Evolutionary conservation across 495 filamentous ascomycete genomes (phyloP).

Genomic region (Podospora pseudocomata): DNA sequence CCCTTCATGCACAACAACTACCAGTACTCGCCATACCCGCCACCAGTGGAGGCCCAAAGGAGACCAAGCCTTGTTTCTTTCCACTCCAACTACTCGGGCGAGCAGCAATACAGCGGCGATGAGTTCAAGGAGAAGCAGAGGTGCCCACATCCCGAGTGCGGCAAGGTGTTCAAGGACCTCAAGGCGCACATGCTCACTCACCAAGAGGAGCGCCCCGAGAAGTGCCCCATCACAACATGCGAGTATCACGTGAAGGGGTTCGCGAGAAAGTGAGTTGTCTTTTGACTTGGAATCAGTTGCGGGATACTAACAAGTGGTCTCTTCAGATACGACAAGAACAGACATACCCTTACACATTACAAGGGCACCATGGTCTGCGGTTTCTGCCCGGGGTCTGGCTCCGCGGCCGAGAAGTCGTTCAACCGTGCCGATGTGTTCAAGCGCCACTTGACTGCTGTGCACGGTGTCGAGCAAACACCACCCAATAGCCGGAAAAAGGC

Average conservation of each 20-base stretch:
- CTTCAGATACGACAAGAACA: slow-evolving; percentile 82
- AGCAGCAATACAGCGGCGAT: slow-evolving; percentile 57
- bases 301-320: neutral
- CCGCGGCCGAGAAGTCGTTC: slow-evolving; percentile 94
- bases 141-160: slow-evolving; percentile 83
- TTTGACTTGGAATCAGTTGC: neutral
- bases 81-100: slow-evolving; percentile 33
- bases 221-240: slow-evolving; percentile 92
- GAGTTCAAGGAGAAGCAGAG: slow-evolving; percentile 65
- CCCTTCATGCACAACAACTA: slow-evolving; percentile 42
- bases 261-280: slow-evolving; percentile 61
- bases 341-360: slow-evolving; percentile 96
- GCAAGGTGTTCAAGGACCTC: slow-evolving; percentile 84
- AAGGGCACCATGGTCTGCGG: slow-evolving; percentile 99
- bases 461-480: slow-evolving; percentile 92
- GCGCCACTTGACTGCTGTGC: slow-evolving; percentile 89
- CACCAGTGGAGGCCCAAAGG: slow-evolving; percentile 42
- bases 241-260: slow-evolving; percentile 97
- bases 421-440: slow-evolving; percentile 99
- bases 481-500: slow-evolving; percentile 92
- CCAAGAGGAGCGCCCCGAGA: slow-evolving; percentile 88
- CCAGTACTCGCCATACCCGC: slow-evolving; percentile 73
- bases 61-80: slow-evolving; percentile 33
- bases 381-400: slow-evolving; percentile 93
- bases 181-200: slow-evolving; percentile 98